Evolutionary conservation across 2,329 filamentous ascomycete genomes (phyloP), one percentile per base, ranked within the genome.

Genomic region (Phyllosticta ampelicida): DNA sequence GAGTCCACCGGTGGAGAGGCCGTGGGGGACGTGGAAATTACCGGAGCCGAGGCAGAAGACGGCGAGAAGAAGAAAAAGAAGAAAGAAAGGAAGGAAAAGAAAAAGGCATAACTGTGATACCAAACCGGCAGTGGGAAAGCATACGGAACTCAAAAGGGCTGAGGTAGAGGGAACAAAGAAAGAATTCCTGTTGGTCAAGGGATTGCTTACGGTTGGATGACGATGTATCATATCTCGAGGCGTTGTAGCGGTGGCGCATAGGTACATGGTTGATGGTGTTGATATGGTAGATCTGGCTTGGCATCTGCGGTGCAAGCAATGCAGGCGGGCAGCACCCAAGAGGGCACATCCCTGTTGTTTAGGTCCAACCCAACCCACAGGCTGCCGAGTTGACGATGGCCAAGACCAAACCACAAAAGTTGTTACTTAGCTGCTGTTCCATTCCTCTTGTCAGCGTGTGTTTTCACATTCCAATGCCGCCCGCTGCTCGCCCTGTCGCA

Each of bases 71-170:
- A 64, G 51, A 55, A 56, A 30, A 67, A 63, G 49, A 70, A 72
- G 60, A 69, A 65, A 61, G 70, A 65, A 55, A 70, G 68, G 60
- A 68, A 71, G 61, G 74, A 70, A 59, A 64, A 66, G 51, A 63
- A 65, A 55, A 63, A 61, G 36, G 36, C 70, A 63, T 67, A 74
- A 68, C 62, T 66, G 65, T 26, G 23, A 26, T 26, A 26, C 23
- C 23, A 26, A 8, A 26, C 23, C n/a, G 23, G 23, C 4, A 26
- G 23, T 3, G 23, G 23, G 8, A 26, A 26, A 8, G 23, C 23
- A 26, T 26, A 8, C 23, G 23, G 23, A 26, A 4, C 54, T 29
- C 8, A 20, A 54, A 10, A 20, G 10, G 30, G 13, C 4, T 10
- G 36, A 51, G 49, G 13, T 28, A 56, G 19, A 21, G 48, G 49